Evolutionary conservation across 2,329 filamentous ascomycete genomes (phyloP).

Genomic region (Venturia asperata): DNA sequence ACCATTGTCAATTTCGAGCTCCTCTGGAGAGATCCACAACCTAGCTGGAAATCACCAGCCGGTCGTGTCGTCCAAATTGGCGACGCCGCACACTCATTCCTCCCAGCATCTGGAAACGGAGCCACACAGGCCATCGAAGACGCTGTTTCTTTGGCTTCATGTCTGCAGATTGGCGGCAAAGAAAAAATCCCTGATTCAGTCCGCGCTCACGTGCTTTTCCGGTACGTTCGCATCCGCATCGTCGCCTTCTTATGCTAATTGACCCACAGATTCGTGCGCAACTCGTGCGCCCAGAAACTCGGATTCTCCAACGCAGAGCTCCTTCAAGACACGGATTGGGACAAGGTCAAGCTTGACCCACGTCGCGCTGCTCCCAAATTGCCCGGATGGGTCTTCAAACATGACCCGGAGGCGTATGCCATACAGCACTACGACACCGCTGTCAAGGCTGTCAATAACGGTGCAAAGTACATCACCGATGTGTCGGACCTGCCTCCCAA

Average conservation of each 20-base stretch:
- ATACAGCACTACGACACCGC: constrained; percentile 39
- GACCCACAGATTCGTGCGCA: constrained; percentile 37
- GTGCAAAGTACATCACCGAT: constrained; percentile 27
- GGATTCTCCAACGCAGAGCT: constrained; percentile 18
- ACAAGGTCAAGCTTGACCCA: constrained; percentile 35
- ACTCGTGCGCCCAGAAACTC: constrained; percentile 42
- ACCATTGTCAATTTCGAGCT: constrained; percentile 45
- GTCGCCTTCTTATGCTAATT: background rate
- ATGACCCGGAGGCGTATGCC: constrained; percentile 41
- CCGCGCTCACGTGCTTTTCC: constrained; percentile 37
- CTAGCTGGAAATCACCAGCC: constrained; percentile 38
- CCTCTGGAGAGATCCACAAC: constrained; percentile 42
- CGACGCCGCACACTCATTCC: constrained; percentile 40
- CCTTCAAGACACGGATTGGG: constrained; percentile 41
- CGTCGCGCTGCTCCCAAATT: constrained; percentile 41
- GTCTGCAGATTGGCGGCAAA: constrained; percentile 39
- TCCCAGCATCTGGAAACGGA: constrained; percentile 40
- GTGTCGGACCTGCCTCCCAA: constrained; percentile 18
- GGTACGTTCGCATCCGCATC: constrained; percentile 26
- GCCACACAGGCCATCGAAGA: constrained; percentile 44
- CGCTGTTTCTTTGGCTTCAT: constrained; percentile 40
- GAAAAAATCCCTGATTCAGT: constrained; percentile 34
- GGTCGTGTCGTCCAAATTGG: constrained; percentile 41
- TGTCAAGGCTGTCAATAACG: constrained; percentile 37
- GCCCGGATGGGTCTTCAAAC: constrained; percentile 41